Base-by-base conservation (phyloP, 176 grass and related monocot genomes). In the Tuctoria greenei region DNA sequence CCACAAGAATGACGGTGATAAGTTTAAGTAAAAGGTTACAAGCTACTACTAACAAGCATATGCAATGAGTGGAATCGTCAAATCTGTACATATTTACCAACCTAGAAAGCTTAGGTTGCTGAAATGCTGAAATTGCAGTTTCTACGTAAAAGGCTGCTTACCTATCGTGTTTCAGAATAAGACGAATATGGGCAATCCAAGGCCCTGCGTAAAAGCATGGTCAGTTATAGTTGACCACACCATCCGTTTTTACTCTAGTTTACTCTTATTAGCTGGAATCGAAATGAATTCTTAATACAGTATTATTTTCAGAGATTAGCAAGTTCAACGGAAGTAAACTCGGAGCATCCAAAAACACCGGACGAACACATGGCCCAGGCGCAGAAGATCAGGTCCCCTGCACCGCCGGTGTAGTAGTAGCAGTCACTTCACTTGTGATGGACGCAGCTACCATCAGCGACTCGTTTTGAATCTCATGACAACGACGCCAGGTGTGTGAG, bases 381-480 rank as follows among this genome's bases (percentile, higher is more conserved):
- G 35, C 68, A 85, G 40, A 72, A 36, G 42, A 85, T 79, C 67
- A 55, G 5, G 56, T 18, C 38, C 14, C 20, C 36, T 16, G 42
- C 82, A 20, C 46, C 7, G 35, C 61, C 46, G 9, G 15, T 38
- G 24, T 17, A 8, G 31, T 31, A 31, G 31, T 31, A 31, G 31
- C 31, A 31, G 18, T 28, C 36, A 31, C 8, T 42, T 64, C 1
- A 31, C 8, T 42, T 64, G 0, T 2, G 38, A 66, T 3, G 15
- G 2, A 13, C 70, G 71, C 35, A 16, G 26, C 6, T 21, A 62
- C 26, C 21, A 39, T 72, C 20, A 34, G 60, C 73, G 16, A 72
- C 67, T n/a, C 49, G 8, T 77, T 82, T 82, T 71, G 77, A 86
- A 76, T 77, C 69, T 66, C 6, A 26, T n/a, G 79, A 82, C 79